These are phyloP conservation scores for Orbilia javanica DNA, from an alignment of 2,329 filamentous ascomycete species.

Conservation along the genomic window DNA sequence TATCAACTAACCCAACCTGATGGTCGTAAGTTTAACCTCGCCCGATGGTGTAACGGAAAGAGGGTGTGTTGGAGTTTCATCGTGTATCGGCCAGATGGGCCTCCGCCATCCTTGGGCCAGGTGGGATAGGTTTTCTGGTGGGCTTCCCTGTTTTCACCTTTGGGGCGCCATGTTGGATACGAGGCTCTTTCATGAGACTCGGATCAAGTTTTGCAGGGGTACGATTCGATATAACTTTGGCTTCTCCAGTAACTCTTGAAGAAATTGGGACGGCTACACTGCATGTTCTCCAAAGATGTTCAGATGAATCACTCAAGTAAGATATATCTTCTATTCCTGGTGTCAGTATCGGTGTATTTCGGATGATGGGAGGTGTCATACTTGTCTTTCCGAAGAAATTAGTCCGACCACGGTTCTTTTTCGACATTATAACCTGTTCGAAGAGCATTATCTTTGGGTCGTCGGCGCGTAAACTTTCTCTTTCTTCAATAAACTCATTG, in stretches of 20 bases:
- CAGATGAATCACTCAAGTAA: conserved; percentile 78
- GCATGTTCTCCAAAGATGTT: conserved; percentile 82
- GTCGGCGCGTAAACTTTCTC: conserved; percentile 75
- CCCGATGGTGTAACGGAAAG: not conserved
- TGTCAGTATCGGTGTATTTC: conserved; percentile 61
- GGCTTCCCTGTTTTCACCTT: conserved; percentile 67
- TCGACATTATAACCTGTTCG: conserved; percentile 85
- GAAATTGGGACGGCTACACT: conserved; percentile 68
- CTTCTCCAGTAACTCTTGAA: conserved; percentile 68
- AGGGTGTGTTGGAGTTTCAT: not conserved
- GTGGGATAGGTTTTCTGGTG: conserved; percentile 57
- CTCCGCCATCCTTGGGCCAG: conserved; percentile 65
- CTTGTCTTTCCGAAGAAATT: conserved; percentile 74
- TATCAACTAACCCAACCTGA: not conserved
- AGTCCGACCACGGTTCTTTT: conserved; percentile 75
- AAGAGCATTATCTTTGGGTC: conserved; percentile 80
- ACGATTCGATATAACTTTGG: conserved; percentile 66
- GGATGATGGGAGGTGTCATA: conserved; percentile 64
- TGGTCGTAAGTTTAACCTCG: no score
- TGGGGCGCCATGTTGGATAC: conserved; percentile 89
- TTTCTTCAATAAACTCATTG: conserved; percentile 86
- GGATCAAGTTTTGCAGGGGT: conserved; percentile 87
- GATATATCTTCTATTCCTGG: conserved; percentile 65
- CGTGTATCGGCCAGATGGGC: not conserved
- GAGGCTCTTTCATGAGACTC: conserved; percentile 89